Conservation (phyloP, 225 moss, liverwort and hornwort genomes). For the Lunularia cruciata region DNA sequence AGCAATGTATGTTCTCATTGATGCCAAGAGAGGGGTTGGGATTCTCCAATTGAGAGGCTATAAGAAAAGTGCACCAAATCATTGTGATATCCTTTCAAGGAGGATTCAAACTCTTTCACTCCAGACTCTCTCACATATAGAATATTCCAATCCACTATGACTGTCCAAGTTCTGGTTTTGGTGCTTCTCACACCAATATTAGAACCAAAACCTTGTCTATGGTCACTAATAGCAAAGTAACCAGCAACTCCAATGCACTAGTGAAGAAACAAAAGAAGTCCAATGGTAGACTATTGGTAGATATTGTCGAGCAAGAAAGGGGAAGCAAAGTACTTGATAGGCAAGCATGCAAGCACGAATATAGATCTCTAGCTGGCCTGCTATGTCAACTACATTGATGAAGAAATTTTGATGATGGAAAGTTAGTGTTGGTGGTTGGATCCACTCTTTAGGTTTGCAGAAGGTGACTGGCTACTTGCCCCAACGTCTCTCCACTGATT, state of each 20-base stretch:
- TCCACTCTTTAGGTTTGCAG: neutral
- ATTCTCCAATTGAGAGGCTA: neutral
- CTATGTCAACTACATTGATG: neutral
- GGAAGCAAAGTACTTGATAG: constrained; percentile 21
- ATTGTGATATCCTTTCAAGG: neutral
- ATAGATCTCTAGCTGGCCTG: constrained; percentile 27
- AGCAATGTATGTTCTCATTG: too few species aligned
- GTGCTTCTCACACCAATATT: neutral
- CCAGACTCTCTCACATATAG: constrained; percentile 9
- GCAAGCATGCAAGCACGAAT: constrained; percentile 25
- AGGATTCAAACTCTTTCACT: constrained; percentile 17
- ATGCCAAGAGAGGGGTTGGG: neutral
- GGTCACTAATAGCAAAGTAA: constrained; percentile 16
- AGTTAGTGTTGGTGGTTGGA: neutral
- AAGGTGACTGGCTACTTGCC: too few species aligned
- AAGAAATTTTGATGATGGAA: neutral
- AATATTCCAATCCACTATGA: constrained; percentile 8
- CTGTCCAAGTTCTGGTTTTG: neutral
- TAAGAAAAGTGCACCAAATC: neutral
- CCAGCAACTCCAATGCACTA: neutral
- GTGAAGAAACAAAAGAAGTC: constrained; percentile 7
- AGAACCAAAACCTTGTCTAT: constrained; percentile 10
- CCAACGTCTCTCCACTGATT: neutral
- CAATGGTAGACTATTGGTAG: constrained; percentile 5
- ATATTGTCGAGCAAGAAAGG: constrained; percentile 21